Conservation (phyloP, 2,329 filamentous ascomycete genomes). For the Arthrobotrys musiformis region DNA sequence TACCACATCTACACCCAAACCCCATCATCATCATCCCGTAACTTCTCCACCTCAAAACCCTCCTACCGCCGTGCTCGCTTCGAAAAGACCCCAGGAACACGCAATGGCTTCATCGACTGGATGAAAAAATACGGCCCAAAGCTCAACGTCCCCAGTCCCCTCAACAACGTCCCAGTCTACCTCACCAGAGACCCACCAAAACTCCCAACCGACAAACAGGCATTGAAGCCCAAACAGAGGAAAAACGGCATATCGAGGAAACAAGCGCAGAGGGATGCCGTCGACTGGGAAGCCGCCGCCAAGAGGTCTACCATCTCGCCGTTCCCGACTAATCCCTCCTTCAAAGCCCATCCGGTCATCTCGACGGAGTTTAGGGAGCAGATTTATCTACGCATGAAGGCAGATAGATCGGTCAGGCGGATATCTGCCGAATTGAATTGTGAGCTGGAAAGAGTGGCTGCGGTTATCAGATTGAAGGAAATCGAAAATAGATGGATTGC, state of each 20-base stretch:
- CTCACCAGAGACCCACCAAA: slow-evolving; percentile 42
- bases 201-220: slow-evolving; percentile 28
- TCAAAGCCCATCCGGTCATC: slow-evolving; percentile 77
- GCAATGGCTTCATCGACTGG: slow-evolving; percentile 57
- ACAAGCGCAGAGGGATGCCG: not conserved
- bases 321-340: slow-evolving; percentile 79
- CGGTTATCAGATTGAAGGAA: slow-evolving; percentile 85
- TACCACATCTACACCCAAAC: slow-evolving; percentile 36
- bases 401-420: slow-evolving; percentile 76
- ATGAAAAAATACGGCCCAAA: slow-evolving; percentile 53
- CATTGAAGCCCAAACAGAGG: not conserved
- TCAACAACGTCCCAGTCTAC: slow-evolving; percentile 53
- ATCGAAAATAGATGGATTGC: slow-evolving; percentile 81
- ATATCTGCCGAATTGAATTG: slow-evolving; percentile 81
- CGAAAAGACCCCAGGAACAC: slow-evolving; percentile 51
- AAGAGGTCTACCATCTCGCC: not conserved
- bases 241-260: not conserved
- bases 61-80: slow-evolving; percentile 36
- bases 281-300: slow-evolving; percentile 23
- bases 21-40: slow-evolving; percentile 27
- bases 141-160: slow-evolving; percentile 55
- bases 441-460: slow-evolving; percentile 84
- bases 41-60: slow-evolving; percentile 55
- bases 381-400: slow-evolving; percentile 77
- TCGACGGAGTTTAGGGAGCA: slow-evolving; percentile 77